These are phyloP conservation scores for Cryptosporidium parvum DNA, from an alignment of 169 alveolate species.

Conservation along the genomic window DNA sequence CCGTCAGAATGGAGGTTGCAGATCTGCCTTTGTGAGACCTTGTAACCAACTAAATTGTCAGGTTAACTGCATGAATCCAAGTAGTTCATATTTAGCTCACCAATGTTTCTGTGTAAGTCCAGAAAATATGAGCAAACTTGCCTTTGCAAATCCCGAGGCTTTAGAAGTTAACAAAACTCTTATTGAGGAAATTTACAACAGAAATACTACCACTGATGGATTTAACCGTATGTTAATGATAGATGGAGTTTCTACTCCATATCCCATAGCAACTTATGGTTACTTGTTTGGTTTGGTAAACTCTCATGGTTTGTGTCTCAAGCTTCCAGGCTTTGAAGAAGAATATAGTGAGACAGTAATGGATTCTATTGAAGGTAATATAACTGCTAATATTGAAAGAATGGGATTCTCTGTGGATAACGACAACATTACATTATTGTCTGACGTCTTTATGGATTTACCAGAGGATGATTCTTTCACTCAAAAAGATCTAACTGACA, in stretches of 20 bases:
- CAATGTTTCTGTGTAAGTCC: constrained; percentile 76
- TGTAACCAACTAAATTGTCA: constrained; percentile 64
- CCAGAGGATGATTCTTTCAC: constrained; percentile 42
- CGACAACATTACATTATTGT: constrained; percentile 41
- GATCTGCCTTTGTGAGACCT: constrained; percentile 74
- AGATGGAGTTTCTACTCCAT: constrained; percentile 64
- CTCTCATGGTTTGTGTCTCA: constrained; percentile 71
- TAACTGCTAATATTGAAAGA: constrained; percentile 47
- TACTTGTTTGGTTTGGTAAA: constrained; percentile 56
- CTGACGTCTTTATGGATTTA: constrained; percentile 61
- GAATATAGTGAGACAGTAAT: constrained; percentile 52
- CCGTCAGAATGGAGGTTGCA: constrained; percentile 59
- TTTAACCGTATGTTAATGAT: constrained; percentile 32
- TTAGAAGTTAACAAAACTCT: constrained; percentile 48
- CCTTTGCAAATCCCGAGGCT: constrained; percentile 68
- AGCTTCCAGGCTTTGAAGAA: constrained; percentile 36
- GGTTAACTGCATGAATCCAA: constrained; percentile 58
- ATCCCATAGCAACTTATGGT: constrained; percentile 72
- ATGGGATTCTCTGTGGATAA: constrained; percentile 42
- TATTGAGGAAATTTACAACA: constrained; percentile 13
- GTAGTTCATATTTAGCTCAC: constrained; percentile 52
- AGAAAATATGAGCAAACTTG: constrained; percentile 55
- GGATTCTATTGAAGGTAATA: constrained; percentile 58
- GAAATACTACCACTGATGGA: background rate
- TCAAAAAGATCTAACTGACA: constrained; percentile 62